These are phyloP conservation scores for Akanthomyces uredinophilus DNA, from an alignment of 2,329 filamentous ascomycete species.

Conservation along the genomic window DNA sequence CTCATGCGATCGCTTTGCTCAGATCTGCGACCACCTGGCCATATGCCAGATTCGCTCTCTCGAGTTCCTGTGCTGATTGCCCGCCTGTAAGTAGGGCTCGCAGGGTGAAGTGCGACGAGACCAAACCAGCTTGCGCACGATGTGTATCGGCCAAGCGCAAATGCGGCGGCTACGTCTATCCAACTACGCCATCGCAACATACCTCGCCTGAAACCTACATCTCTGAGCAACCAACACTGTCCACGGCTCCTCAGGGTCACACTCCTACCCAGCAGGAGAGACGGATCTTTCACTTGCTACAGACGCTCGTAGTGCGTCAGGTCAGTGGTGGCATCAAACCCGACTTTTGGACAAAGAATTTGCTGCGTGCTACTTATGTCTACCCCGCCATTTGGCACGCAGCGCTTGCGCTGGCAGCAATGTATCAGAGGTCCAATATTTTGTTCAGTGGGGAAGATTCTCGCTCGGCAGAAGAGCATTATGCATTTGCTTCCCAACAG, in stretches of 20 bases:
- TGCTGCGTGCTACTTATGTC: conserved; percentile 5
- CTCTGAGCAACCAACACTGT: not conserved
- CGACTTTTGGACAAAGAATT: conserved; percentile 7
- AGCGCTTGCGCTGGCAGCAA: conserved; percentile 4
- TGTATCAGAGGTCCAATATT: not conserved
- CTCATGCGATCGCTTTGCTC: not conserved
- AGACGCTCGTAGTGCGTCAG: not conserved
- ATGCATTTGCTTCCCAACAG: conserved; percentile 16
- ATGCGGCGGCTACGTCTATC: not conserved
- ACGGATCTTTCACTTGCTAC: conserved; percentile 1
- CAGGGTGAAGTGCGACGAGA: conserved; percentile 10
- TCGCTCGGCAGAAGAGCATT: not conserved
- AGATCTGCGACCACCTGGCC: no score
- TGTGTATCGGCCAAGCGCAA: conserved; percentile 3
- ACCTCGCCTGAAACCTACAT: not conserved
- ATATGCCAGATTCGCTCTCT: not conserved
- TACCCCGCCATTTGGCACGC: conserved; percentile 14
- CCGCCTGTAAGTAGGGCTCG: not conserved
- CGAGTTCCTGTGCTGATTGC: not conserved
- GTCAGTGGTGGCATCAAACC: conserved; percentile 1
- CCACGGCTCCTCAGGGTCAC: not conserved
- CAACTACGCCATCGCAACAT: not conserved
- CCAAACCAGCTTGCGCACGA: conserved; percentile 4
- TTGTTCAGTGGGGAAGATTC: not conserved
- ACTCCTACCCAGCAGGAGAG: not conserved